Percentiles rank a stretch among this genome's conserved stretches.
Evolutionary conservation across 1,139 yeast species (phyloP).

Genomic region (Martiniozyma asiatica): DNA sequence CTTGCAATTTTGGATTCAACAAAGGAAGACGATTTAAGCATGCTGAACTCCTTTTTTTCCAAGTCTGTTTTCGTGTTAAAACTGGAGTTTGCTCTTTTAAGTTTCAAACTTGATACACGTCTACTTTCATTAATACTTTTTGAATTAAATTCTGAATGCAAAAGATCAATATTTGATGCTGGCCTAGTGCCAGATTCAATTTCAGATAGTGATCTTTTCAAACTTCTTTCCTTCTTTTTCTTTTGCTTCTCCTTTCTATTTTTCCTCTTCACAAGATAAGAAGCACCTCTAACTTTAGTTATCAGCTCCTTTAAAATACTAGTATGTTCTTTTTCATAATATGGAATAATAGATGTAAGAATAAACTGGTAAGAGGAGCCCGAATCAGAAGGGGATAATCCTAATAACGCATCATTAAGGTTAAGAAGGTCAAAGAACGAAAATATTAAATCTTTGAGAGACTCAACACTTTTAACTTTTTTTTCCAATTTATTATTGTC

Average conservation of each 20-base stretch:
- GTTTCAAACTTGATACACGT: conserved; percentile 4
- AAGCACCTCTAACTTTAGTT: conserved; percentile 20
- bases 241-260: conserved; percentile 6
- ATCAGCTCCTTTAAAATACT: conserved; percentile 17
- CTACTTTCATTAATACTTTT: too few species aligned
- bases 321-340: conserved; percentile 17
- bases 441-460: conserved; percentile 10
- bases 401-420: conserved; percentile 21
- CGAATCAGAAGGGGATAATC: conserved; percentile 15
- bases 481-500: not conserved
- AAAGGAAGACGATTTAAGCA: conserved; percentile 17
- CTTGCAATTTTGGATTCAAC: not conserved
- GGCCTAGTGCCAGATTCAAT: too few species aligned
- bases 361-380: conserved; percentile 19
- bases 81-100: conserved; percentile 17
- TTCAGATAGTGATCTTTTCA: conserved; percentile 2
- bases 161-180: too few species aligned
- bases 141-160: too few species aligned
- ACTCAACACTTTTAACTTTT: not conserved
- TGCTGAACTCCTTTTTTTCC: conserved; percentile 21
- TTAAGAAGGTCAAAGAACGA: conserved; percentile 20
- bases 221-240: conserved; percentile 1
- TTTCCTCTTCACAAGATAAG: conserved; percentile 7
- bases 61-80: conserved; percentile 14
- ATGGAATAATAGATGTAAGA: conserved; percentile 19